Evolutionary conservation across 306 rosid species (phyloP).

Genomic region (Gastrolobium bilobum): DNA sequence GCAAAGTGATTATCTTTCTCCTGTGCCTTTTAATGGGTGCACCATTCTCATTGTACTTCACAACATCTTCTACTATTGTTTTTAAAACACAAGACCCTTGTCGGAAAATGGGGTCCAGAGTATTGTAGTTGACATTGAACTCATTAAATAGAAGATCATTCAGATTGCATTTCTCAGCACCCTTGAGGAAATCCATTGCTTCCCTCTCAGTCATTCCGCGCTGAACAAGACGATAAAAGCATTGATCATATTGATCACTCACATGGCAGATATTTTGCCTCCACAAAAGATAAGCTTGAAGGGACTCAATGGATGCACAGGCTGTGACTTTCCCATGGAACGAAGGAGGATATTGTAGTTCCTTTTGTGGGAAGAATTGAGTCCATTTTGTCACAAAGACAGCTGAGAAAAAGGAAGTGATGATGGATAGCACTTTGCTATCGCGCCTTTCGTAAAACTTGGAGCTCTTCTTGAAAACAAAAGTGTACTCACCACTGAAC

Average conservation of each 20-base stretch:
- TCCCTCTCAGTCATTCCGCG: conserved; percentile 65
- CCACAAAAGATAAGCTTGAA: conserved; percentile 86
- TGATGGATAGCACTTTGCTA: conserved; percentile 77
- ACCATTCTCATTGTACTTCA: conserved; percentile 65
- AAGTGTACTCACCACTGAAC: conserved; percentile 74
- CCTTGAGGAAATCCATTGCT: conserved; percentile 65
- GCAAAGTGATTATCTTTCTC: conserved; percentile 59
- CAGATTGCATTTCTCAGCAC: conserved; percentile 58
- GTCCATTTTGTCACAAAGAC: conserved; percentile 70
- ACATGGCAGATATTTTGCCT: conserved; percentile 81
- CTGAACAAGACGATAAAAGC: conserved; percentile 75
- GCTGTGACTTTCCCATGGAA: conserved; percentile 65
- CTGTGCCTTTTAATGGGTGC: conserved; percentile 64
- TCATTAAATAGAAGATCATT: conserved; percentile 65
- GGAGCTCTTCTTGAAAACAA: conserved; percentile 79
- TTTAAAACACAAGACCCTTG: conserved; percentile 76
- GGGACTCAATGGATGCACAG: conserved; percentile 76
- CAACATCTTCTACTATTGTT: conserved; percentile 63
- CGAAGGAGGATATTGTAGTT: conserved; percentile 67
- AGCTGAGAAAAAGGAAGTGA: conserved; percentile 79
- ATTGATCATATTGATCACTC: conserved; percentile 67
- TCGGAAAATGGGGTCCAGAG: conserved; percentile 57
- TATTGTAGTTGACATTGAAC: conserved; percentile 62
- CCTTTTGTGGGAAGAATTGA: conserved; percentile 65
- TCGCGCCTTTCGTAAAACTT: conserved; percentile 79